Evolutionary conservation across 2,329 filamentous ascomycete genomes (phyloP).

Genomic region (Coniella vitis): DNA sequence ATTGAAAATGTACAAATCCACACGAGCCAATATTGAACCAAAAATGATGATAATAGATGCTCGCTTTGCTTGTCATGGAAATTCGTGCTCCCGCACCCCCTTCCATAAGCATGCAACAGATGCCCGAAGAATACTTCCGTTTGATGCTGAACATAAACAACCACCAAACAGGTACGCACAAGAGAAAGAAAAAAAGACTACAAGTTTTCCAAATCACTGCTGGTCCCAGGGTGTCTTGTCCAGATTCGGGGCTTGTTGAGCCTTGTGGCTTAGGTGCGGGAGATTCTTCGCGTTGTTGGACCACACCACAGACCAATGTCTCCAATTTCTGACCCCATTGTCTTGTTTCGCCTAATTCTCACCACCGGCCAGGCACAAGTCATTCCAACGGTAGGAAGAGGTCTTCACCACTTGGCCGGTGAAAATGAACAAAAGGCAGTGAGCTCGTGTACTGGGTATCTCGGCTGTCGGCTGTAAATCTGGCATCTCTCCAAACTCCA

Average conservation of each 20-base stretch:
- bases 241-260: background rate
- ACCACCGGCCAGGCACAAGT: background rate
- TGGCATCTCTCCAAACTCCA: conserved; percentile 14
- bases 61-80: conserved; percentile 11
- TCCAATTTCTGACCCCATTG: background rate
- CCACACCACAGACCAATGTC: conserved; percentile 3
- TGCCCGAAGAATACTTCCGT: conserved; percentile 8
- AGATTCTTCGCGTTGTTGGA: conserved; percentile 4
- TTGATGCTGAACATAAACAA: conserved; percentile 1
- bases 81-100: conserved; percentile 12
- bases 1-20: conserved; percentile 29
- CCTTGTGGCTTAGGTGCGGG: background rate
- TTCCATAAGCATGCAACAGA: background rate
- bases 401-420: conserved; percentile 11
- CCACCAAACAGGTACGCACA: conserved; percentile 4
- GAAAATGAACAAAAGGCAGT: conserved; percentile 11
- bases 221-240: background rate
- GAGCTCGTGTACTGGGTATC: conserved; percentile 14
- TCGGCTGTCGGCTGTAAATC: conserved; percentile 13
- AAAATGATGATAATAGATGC: conserved; percentile 13
- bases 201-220: background rate
- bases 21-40: conserved; percentile 19
- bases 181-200: background rate
- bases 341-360: background rate
- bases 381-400: background rate